Conservation (phyloP, 2,329 filamentous ascomycete genomes). For the Cladosporium colombiae region DNA sequence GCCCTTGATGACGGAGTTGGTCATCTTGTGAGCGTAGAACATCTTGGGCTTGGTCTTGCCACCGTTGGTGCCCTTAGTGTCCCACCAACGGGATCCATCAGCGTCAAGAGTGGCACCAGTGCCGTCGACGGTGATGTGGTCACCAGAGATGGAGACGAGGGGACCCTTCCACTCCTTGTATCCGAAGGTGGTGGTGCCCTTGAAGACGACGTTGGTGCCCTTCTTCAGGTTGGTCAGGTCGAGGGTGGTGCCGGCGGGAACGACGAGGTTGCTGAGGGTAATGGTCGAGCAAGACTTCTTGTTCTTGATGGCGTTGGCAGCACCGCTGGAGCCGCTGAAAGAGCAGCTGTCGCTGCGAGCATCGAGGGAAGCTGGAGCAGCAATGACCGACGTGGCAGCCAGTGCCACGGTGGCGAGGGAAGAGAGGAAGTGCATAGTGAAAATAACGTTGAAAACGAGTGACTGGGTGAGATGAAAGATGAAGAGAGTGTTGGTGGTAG, state of each 20-base stretch:
- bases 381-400: slow-evolving; percentile 16
- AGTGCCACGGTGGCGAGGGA: slow-evolving; percentile 19
- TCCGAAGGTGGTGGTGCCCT: slow-evolving; percentile 66
- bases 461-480: slow-evolving; percentile 13
- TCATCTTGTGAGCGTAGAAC: slow-evolving; percentile 58
- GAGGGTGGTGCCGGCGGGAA: slow-evolving; percentile 42
- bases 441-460: slow-evolving; percentile 9
- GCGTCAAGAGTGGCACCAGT: slow-evolving; percentile 59
- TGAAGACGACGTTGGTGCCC: slow-evolving; percentile 57
- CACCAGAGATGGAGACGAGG: slow-evolving; percentile 62
- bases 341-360: slow-evolving; percentile 32
- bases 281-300: slow-evolving; percentile 39
- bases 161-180: slow-evolving; percentile 68
- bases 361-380: slow-evolving; percentile 21
- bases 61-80: slow-evolving; percentile 60
- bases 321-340: slow-evolving; percentile 33
- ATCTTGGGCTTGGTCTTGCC: slow-evolving; percentile 67
- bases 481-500: slow-evolving; percentile 16
- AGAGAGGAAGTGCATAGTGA: slow-evolving; percentile 17
- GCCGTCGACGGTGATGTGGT: slow-evolving; percentile 55
- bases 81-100: slow-evolving; percentile 62
- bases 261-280: slow-evolving; percentile 39
- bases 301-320: slow-evolving; percentile 29
- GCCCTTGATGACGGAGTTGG: slow-evolving; percentile 50
- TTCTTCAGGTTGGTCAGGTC: slow-evolving; percentile 39